Evolutionary conservation across 2,329 filamentous ascomycete species (phyloP).

Genomic region (Aureobasidium melanogenum): DNA sequence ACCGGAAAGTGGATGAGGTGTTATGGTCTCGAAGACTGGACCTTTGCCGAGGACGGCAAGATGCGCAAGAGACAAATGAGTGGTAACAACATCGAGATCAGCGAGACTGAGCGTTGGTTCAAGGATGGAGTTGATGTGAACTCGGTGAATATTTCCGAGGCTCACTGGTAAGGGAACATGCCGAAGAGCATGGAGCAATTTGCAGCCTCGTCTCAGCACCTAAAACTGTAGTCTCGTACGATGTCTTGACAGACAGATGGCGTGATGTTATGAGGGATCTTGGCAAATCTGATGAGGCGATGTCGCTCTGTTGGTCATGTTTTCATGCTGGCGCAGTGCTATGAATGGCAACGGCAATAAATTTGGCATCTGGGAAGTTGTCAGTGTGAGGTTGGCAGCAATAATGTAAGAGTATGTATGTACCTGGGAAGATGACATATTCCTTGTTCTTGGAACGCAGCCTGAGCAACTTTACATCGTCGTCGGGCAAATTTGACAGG

Average conservation of each 20-base stretch:
- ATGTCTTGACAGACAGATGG: neutral
- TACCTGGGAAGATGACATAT: constrained; percentile 66
- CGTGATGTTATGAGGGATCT: neutral
- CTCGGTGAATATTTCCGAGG: constrained; percentile 54
- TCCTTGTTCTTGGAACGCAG: constrained; percentile 79
- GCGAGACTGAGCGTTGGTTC: constrained; percentile 58
- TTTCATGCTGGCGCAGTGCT: constrained; percentile 62
- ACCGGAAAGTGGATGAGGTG: constrained; percentile 75
- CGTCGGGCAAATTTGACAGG: constrained; percentile 62
- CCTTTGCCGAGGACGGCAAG: constrained; percentile 58
- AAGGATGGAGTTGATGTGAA: constrained; percentile 61
- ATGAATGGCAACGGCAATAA: constrained; percentile 69
- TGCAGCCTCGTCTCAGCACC: neutral
- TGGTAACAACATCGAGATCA: constrained; percentile 52
- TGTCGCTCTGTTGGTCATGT: neutral
- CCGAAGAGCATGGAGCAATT: neutral
- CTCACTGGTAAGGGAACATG: constrained; percentile 47
- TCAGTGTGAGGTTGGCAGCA: neutral
- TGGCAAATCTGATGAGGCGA: neutral
- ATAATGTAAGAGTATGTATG: constrained; percentile 4
- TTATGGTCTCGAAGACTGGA: constrained; percentile 78
- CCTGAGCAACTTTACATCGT: constrained; percentile 67
- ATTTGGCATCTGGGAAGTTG: constrained; percentile 52
- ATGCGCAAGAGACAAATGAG: constrained; percentile 73
- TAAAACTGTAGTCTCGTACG: neutral